These are phyloP conservation scores for Ganoderma boninense DNA, from an alignment of 1,284 basidiomycete genomes.

Conservation along the genomic window DNA sequence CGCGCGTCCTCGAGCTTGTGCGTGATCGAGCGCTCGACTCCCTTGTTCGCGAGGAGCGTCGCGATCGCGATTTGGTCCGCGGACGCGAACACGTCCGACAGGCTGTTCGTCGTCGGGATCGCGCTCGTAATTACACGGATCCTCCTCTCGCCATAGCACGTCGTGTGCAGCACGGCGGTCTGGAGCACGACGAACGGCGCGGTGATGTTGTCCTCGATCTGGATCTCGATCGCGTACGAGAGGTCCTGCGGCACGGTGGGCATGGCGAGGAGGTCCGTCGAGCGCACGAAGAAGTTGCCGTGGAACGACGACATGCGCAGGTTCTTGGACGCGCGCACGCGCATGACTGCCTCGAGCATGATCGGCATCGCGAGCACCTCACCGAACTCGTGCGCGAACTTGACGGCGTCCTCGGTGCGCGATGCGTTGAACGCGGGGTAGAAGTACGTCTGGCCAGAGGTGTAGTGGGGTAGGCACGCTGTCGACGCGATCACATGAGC, in stretches of 20 bases:
- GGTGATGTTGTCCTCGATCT: constrained; percentile 96
- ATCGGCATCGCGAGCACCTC: constrained; percentile 94
- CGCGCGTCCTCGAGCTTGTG: constrained; percentile 95
- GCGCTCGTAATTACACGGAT: constrained; percentile 96
- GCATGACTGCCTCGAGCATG: constrained; percentile 97
- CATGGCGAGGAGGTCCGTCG: constrained; percentile 96
- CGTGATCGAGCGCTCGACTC: constrained; percentile 91
- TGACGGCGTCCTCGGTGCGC: constrained; percentile 94
- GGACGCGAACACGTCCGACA: constrained; percentile 94
- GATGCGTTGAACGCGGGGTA: constrained; percentile 98
- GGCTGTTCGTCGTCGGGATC: constrained; percentile 90
- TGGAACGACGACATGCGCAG: constrained; percentile 98
- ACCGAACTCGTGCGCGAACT: constrained; percentile 98
- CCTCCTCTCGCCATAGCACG: constrained; percentile 94
- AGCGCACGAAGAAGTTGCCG: constrained; percentile 99
- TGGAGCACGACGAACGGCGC: constrained; percentile 96
- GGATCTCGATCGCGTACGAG: constrained; percentile 96
- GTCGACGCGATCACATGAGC: constrained; percentile 18
- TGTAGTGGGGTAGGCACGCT: constrained; percentile 96
- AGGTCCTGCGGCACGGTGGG: constrained; percentile 97
- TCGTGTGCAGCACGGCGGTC: constrained; percentile 95
- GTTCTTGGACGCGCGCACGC: constrained; percentile 94
- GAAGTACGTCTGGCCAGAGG: constrained; percentile 97
- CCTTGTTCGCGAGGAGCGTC: constrained; percentile 94
- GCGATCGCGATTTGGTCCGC: constrained; percentile 95